A percentile compares a stretch with the other conserved stretches of the same genome.
Evolutionary conservation across 345 rosid species (phyloP).

Genomic region (Abelmoschus esculentus): DNA sequence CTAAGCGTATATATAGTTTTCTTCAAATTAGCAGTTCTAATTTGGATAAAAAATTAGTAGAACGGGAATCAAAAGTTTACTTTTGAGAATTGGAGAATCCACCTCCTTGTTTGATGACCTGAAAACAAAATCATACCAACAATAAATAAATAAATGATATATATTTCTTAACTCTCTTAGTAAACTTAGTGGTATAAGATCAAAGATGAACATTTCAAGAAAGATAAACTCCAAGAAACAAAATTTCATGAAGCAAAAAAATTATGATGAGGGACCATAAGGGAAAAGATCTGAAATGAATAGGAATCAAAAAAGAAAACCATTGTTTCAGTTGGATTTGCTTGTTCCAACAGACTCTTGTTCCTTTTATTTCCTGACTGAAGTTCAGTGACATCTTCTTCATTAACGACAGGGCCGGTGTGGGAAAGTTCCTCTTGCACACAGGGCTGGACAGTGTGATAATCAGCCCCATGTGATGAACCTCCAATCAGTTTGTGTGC

Average conservation of each 20-base stretch:
- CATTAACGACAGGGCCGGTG: neutral
- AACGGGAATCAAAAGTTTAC: neutral
- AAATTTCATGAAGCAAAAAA: neutral
- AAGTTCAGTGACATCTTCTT: neutral
- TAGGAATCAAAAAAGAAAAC: neutral
- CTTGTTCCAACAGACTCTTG: neutral
- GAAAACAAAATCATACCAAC: neutral
- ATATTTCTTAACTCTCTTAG: neutral
- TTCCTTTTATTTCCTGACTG: neutral
- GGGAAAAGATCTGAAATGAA: neutral
- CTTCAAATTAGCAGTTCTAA: neutral
- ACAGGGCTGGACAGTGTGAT: neutral
- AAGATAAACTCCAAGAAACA: neutral
- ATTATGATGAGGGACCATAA: neutral
- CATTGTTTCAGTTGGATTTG: neutral
- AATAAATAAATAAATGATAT: neutral
- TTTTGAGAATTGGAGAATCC: neutral
- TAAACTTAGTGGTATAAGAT: neutral
- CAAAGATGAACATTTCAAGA: neutral
- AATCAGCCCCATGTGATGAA: neutral
- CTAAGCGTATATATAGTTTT: neutral
- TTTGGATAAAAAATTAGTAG: neutral
- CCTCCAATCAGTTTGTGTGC: slow-evolving; percentile 3
- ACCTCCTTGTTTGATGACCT: slow-evolving; percentile 1
- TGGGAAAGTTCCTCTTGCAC: neutral